Conservation (phyloP, 495 filamentous ascomycete species). For the Xylaria castorea region DNA sequence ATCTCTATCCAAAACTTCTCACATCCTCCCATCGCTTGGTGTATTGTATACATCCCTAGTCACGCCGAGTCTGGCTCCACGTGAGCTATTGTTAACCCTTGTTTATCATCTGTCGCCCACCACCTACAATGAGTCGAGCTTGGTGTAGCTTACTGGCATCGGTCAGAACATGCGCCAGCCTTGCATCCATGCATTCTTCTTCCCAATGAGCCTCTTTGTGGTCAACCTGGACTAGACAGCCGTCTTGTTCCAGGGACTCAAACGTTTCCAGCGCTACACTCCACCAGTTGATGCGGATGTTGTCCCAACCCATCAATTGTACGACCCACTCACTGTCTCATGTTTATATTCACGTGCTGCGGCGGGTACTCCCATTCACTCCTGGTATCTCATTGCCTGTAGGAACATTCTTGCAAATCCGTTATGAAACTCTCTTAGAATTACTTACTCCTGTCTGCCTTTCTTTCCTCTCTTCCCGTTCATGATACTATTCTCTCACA, state of each 20-base stretch:
- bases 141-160: not conserved
- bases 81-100: not conserved
- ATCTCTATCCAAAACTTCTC: not conserved
- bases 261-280: not conserved
- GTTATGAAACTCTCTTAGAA: not conserved
- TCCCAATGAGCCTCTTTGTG: not conserved
- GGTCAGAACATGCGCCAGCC: not conserved
- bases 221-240: not conserved
- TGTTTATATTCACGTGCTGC: slow-evolving; percentile 1
- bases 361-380: not conserved
- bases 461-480: not conserved
- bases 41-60: not conserved
- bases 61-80: not conserved
- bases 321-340: not conserved
- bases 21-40: not conserved
- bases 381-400: not conserved
- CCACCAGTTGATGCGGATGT: not conserved
- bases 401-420: not conserved
- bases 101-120: not conserved
- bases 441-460: not conserved
- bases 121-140: not conserved
- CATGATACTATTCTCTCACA: too few relatives aligned
- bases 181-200: not conserved
- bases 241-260: not conserved
- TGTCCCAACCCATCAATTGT: not conserved